These are phyloP conservation scores for Penicillium freii DNA, from an alignment of 2,329 filamentous ascomycete species.

Conservation along the genomic window DNA sequence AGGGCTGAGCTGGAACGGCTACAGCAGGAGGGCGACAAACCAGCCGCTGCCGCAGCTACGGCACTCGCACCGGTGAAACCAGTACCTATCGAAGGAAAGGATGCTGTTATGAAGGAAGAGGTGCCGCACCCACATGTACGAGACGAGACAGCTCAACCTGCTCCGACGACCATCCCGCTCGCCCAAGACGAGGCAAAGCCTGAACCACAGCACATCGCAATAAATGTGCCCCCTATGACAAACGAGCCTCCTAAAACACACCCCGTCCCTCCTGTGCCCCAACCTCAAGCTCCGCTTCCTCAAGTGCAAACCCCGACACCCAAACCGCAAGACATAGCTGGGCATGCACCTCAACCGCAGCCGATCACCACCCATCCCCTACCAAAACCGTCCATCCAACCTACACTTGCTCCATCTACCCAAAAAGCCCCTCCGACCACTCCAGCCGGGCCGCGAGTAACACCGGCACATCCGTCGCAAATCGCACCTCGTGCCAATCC, in stretches of 20 bases:
- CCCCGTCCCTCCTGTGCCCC: slow-evolving; percentile 7
- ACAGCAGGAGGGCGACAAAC: slow-evolving; percentile 59
- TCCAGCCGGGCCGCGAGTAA: slow-evolving; percentile 15
- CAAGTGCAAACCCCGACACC: slow-evolving; percentile 15
- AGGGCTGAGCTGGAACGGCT: slow-evolving; percentile 68
- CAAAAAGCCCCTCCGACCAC: slow-evolving; percentile 22
- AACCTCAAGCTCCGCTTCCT: slow-evolving; percentile 3
- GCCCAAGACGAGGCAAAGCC: slow-evolving; percentile 7
- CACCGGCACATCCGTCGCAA: slow-evolving; percentile 28
- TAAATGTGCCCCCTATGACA: slow-evolving; percentile 6
- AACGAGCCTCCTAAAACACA: slow-evolving; percentile 4
- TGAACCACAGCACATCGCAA: not conserved
- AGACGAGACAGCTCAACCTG: slow-evolving; percentile 2
- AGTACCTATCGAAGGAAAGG: slow-evolving; percentile 26
- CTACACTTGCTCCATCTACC: slow-evolving; percentile 19
- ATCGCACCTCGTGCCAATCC: slow-evolving; percentile 22
- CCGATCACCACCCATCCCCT: slow-evolving; percentile 21
- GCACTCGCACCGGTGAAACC: slow-evolving; percentile 12
- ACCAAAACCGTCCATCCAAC: slow-evolving; percentile 21
- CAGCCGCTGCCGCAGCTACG: slow-evolving; percentile 23
- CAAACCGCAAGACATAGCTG: slow-evolving; percentile 9
- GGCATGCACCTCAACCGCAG: slow-evolving; percentile 16
- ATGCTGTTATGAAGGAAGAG: slow-evolving; percentile 30
- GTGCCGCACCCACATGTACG: slow-evolving; percentile 9
- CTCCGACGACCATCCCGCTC: not conserved